phyloP scores from a whole-genome alignment of 495 filamentous ascomycete species.

The Neurospora sp. region DNA sequence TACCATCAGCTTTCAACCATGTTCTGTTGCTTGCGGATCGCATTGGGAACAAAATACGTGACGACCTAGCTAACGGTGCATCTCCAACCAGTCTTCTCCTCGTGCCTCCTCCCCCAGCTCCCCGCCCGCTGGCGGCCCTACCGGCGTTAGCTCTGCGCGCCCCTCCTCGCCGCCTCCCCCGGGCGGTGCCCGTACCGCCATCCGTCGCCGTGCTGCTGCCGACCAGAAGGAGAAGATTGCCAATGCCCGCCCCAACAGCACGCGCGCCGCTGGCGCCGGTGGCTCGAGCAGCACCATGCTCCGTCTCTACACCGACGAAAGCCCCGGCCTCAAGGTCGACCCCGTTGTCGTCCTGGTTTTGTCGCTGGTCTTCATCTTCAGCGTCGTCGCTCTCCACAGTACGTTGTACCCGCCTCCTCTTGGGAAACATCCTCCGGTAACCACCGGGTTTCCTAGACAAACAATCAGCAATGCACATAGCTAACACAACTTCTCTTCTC shows the following conservation, averaged over 20 bases:
- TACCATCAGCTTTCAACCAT: neutral
- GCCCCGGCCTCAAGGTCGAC: constrained; percentile 90
- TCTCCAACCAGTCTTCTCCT: constrained; percentile 55
- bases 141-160: constrained; percentile 57
- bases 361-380: constrained; percentile 94
- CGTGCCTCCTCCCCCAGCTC: constrained; percentile 57
- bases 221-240: constrained; percentile 92
- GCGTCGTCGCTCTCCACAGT: constrained; percentile 95
- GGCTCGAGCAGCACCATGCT: constrained; percentile 97
- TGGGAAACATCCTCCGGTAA: neutral
- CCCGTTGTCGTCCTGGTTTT: constrained; percentile 93
- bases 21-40: neutral
- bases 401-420: constrained; percentile 25
- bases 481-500: constrained; percentile 7
- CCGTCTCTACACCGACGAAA: constrained; percentile 99
- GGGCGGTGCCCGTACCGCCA: constrained; percentile 89
- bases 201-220: constrained; percentile 85
- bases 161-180: constrained; percentile 79
- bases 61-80: neutral
- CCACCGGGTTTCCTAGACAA: neutral
- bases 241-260: constrained; percentile 82
- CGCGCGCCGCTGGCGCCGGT: constrained; percentile 84
- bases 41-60: neutral
- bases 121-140: constrained; percentile 29
- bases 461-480: neutral